A percentile compares a stretch with the other conserved stretches of the same genome.
phyloP scores from a whole-genome alignment of 306 rosid genomes.

The Herpetospermum pedunculosum region DNA sequence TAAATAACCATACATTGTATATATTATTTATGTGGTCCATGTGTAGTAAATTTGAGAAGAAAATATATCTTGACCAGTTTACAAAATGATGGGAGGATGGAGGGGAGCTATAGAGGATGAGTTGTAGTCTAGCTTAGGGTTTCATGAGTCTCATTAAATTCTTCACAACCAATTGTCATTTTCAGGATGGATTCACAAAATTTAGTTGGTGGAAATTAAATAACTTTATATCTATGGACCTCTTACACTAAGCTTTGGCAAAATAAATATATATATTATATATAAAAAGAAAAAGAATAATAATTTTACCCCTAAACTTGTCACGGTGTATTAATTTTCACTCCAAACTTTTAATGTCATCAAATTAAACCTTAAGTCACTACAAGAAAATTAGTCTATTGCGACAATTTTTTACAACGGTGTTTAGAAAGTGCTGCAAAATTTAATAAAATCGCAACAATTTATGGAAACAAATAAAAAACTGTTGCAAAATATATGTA shows the following conservation, averaged over 20 bases:
- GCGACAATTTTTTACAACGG: too few species aligned
- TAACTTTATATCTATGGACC: not conserved
- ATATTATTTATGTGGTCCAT: not conserved
- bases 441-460: too few species aligned
- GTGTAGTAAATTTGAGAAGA: not conserved
- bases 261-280: too few species aligned
- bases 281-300: too few species aligned
- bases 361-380: too few species aligned
- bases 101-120: not conserved
- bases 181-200: not conserved
- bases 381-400: too few species aligned
- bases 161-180: constrained; percentile 2
- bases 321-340: too few species aligned
- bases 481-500: too few species aligned
- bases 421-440: too few species aligned
- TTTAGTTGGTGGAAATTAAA: not conserved
- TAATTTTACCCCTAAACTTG: too few species aligned
- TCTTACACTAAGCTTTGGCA: not conserved
- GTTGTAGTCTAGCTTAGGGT: constrained; percentile 2
- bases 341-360: too few species aligned
- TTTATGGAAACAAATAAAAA: too few species aligned
- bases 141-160: not conserved
- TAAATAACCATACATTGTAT: not conserved
- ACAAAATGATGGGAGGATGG: not conserved
- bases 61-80: not conserved